Percentiles rank a stretch among this genome's conserved stretches.
Evolutionary conservation across 2,329 filamentous ascomycete species (phyloP).

Genomic region (Ascochyta lentis): DNA sequence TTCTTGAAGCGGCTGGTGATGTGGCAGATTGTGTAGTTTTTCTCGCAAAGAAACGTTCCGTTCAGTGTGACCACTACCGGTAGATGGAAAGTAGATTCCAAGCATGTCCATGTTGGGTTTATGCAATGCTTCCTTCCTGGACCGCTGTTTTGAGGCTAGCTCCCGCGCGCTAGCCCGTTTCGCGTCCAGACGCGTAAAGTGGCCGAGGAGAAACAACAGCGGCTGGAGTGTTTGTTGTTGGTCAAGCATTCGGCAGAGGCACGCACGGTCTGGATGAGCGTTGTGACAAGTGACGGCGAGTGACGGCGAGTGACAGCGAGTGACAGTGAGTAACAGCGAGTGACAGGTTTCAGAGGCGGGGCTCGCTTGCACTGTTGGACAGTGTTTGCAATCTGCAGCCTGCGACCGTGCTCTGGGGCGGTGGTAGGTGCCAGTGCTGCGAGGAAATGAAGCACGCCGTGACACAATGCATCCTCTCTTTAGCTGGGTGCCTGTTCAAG

Average conservation of each 20-base stretch:
- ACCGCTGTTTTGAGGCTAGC: conserved; percentile 14
- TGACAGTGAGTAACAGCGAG: not conserved
- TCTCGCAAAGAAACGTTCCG: not conserved
- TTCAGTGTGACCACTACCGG: not conserved
- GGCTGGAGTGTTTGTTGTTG: conserved; percentile 13
- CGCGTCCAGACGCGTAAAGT: conserved; percentile 18
- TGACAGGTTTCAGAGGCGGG: not conserved
- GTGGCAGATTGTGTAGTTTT: conserved; percentile 37
- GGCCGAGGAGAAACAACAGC: conserved; percentile 2
- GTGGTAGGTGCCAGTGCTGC: conserved; percentile 13
- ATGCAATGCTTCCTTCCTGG: not conserved
- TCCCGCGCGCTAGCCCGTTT: conserved; percentile 16
- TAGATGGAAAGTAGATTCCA: too few species aligned
- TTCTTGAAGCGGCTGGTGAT: conserved; percentile 42
- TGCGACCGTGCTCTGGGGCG: conserved; percentile 5
- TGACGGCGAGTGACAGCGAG: conserved; percentile 6
- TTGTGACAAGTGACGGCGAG: not conserved
- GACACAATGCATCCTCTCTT: not conserved
- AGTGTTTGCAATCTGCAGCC: too few species aligned
- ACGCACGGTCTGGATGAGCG: not conserved
- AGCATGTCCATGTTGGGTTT: too few species aligned
- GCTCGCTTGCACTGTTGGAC: not conserved
- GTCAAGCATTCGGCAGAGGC: conserved; percentile 3
- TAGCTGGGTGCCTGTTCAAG: too few species aligned
- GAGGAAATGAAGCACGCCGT: conserved; percentile 25